Evolutionary conservation across 331 rosid genomes (phyloP).

Genomic region (Dryas integrifolia): DNA sequence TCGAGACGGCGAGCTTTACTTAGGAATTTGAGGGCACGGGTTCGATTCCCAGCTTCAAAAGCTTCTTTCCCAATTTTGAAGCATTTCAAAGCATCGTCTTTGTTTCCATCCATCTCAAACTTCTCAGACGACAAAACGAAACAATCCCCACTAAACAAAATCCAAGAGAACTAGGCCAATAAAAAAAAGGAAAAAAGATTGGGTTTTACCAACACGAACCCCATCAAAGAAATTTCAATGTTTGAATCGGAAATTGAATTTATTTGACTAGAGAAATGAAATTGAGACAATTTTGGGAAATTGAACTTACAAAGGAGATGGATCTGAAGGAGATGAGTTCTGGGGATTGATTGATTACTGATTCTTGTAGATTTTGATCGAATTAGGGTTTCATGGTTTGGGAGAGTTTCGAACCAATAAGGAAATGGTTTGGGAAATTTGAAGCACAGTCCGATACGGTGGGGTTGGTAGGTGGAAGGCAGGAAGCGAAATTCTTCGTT

Average conservation of each 20-base stretch:
- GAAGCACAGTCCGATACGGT: not conserved
- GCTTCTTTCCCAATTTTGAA: constrained; percentile 75
- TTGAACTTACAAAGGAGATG: constrained; percentile 28
- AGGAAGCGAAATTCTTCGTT: not conserved
- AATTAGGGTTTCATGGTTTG: constrained; percentile 21
- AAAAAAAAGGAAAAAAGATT: not conserved
- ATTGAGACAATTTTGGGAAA: not conserved
- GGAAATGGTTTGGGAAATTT: not conserved
- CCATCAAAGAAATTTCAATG: not conserved
- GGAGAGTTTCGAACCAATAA: not conserved
- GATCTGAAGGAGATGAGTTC: constrained; percentile 17
- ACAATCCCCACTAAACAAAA: constrained; percentile 22
- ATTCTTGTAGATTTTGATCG: constrained; percentile 1
- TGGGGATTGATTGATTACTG: not conserved
- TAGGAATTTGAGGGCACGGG: constrained; percentile 68
- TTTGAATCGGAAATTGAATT: not conserved
- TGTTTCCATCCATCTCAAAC: constrained; percentile 77
- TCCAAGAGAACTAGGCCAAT: constrained; percentile 8
- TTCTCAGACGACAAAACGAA: not conserved
- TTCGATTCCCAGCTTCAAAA: constrained; percentile 58
- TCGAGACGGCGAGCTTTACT: constrained; percentile 85
- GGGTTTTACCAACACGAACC: not conserved
- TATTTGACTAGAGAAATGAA: not conserved
- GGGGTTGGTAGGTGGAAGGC: not conserved
- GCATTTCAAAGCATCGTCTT: constrained; percentile 85